These are phyloP conservation scores for Raddia guianensis DNA, from an alignment of 176 grass and related monocot species.

Conservation along the genomic window DNA sequence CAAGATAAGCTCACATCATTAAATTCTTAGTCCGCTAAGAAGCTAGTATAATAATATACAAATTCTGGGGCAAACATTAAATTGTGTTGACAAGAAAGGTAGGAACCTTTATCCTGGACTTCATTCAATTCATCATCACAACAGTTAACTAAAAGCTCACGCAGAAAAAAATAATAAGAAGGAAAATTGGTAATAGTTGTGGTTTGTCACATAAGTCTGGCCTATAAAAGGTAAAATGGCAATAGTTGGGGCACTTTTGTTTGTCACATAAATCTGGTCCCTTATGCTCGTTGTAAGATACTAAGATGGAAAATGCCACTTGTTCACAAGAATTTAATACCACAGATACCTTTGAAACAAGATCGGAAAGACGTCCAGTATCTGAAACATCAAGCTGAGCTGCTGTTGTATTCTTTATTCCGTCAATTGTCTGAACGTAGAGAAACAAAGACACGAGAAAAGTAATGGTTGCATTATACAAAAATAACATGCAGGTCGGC, in stretches of 20 bases:
- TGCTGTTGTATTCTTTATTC: conserved; percentile 82
- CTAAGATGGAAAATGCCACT: neutral
- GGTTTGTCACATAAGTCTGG: neutral
- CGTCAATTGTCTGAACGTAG: conserved; percentile 71
- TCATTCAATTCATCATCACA: neutral
- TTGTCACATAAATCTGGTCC: neutral
- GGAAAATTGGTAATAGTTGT: neutral
- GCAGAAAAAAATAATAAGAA: neutral
- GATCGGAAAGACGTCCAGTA: conserved; percentile 59
- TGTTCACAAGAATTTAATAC: neutral
- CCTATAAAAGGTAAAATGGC: neutral
- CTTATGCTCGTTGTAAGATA: conserved; percentile 27
- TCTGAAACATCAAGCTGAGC: conserved; percentile 79
- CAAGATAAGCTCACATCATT: conserved; percentile 25
- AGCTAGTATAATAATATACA: neutral
- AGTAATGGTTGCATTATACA: conserved; percentile 5
- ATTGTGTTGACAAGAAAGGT: neutral
- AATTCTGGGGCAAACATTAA: neutral
- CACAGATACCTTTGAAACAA: conserved; percentile 73
- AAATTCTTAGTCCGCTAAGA: conserved; percentile 3
- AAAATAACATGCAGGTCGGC: neutral
- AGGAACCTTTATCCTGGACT: neutral
- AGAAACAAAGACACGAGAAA: conserved; percentile 38
- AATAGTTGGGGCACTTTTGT: neutral
- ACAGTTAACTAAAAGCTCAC: neutral